Percentiles rank a stretch among this genome's conserved stretches.
Conservation (phyloP, 2,329 filamentous ascomycete genomes). For the Colletotrichum falcatum region DNA sequence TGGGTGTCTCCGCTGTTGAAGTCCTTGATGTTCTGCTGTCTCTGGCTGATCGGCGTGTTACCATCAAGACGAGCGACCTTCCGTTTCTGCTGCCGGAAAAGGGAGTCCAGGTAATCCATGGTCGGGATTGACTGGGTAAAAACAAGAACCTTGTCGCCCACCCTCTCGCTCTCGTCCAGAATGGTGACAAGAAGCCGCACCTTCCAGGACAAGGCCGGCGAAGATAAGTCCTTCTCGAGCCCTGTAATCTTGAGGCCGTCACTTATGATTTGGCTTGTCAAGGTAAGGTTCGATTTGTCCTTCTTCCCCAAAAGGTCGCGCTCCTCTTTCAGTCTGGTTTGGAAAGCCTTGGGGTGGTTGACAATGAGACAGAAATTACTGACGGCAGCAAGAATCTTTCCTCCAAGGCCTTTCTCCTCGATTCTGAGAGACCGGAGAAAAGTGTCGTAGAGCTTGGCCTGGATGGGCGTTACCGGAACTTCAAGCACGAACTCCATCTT, state of each 20-base stretch:
- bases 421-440: conserved; percentile 51
- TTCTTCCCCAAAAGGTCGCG: conserved; percentile 16
- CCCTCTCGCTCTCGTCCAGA: conserved; percentile 69
- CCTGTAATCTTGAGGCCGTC: conserved; percentile 53
- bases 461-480: conserved; percentile 75
- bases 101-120: conserved; percentile 73
- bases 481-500: conserved; percentile 88
- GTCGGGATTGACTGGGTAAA: conserved; percentile 81
- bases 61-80: conserved; percentile 76
- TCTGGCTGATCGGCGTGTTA: conserved; percentile 62
- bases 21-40: conserved; percentile 72
- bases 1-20: conserved; percentile 73
- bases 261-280: conserved; percentile 23
- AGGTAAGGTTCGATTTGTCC: conserved; percentile 23
- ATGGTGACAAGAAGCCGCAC: conserved; percentile 76
- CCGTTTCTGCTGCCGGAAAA: conserved; percentile 64
- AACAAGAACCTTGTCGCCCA: conserved; percentile 80
- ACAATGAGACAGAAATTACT: conserved; percentile 61
- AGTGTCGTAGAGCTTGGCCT: conserved; percentile 70
- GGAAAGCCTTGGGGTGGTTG: conserved; percentile 64
- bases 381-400: conserved; percentile 51
- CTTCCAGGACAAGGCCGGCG: conserved; percentile 73
- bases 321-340: conserved; percentile 49
- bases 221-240: conserved; percentile 53
- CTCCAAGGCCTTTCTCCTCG: conserved; percentile 12